Base-by-base conservation (phyloP, 2,329 filamentous ascomycete genomes). In the Colletotrichum lupini region DNA sequence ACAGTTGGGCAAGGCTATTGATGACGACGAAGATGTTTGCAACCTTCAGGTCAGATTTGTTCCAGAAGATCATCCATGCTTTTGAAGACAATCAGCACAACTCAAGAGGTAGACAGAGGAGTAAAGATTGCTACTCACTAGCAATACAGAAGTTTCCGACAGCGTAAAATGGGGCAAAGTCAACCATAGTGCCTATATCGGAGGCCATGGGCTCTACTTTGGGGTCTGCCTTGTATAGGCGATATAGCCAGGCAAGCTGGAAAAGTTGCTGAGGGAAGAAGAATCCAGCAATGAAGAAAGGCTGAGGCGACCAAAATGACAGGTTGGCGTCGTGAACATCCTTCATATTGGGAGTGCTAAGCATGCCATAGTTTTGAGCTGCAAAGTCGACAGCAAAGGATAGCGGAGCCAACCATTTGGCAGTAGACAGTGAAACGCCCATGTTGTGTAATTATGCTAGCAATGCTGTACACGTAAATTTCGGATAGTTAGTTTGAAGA, bases 51-150 rank as follows among this genome's bases (percentile, higher is more conserved):
- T 85, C 77, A 3, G 85, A 83, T 1, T 83, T 76, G 76, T 91
- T 91, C 89, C 89, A 91, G 82, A 90, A 90, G 76, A 91, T 85
- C 88, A 91, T 90, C 89, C 89, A 90, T 4, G 85, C 84, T 85
- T 65, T 37, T 11, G 4, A 22, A 12, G 4, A 46, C 3, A 12
- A 12, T 74, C 30, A 72, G 58, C n/a, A 1, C 19, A 4, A 1
- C 6, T 42, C 7, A 5, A 12, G 1, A 19, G n/a, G 19, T 4
- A 2, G 30, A 11, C 24, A 37, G 3, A 52, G 6, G 14, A 56
- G 9, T 22, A 11, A 12, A 61, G 12, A 28, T 42, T 19, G 32
- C 19, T 26, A 83, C 85, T 75, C 79, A 86, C 88, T 87, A 49
- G 88, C 89, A 70, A 91, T 91, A 77, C 89, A 90, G 1, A 90